These are phyloP conservation scores for Calocera cornea DNA, from an alignment of 768 basidiomycete genomes.

Conservation along the genomic window DNA sequence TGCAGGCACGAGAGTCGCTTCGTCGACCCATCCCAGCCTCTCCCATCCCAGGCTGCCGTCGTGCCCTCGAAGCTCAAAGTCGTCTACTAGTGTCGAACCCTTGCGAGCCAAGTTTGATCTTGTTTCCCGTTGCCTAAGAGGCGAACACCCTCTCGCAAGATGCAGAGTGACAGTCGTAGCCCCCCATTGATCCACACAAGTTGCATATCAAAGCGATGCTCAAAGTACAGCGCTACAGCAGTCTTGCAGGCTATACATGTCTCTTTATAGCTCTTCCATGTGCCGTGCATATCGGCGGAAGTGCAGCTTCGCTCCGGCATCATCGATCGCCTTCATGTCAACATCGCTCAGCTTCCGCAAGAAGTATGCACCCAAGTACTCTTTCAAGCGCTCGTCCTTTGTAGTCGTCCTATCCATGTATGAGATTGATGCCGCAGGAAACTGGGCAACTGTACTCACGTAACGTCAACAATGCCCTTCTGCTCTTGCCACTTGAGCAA, in stretches of 20 bases:
- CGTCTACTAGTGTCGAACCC: too few relatives aligned
- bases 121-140: too few relatives aligned
- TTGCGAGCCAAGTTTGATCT: too few relatives aligned
- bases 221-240: neutral
- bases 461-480: neutral
- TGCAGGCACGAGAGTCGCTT: too few relatives aligned
- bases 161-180: too few relatives aligned
- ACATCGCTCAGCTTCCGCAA: slow-evolving; percentile 8
- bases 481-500: slow-evolving; percentile 21
- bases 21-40: too few relatives aligned
- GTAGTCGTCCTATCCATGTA: slow-evolving; percentile 8
- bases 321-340: slow-evolving; percentile 12
- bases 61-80: too few relatives aligned
- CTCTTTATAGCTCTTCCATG: neutral
- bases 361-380: slow-evolving; percentile 1
- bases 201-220: too few relatives aligned
- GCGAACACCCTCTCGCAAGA: too few relatives aligned
- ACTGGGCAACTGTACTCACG: too few relatives aligned
- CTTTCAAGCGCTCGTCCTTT: slow-evolving; percentile 10
- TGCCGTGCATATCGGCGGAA: slow-evolving; percentile 4
- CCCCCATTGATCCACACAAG: too few relatives aligned
- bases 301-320: slow-evolving; percentile 10
- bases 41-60: too few relatives aligned
- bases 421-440: neutral
- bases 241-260: neutral